phyloP scores from a whole-genome alignment of 495 filamentous ascomycete genomes.

The Neurospora sp. region DNA sequence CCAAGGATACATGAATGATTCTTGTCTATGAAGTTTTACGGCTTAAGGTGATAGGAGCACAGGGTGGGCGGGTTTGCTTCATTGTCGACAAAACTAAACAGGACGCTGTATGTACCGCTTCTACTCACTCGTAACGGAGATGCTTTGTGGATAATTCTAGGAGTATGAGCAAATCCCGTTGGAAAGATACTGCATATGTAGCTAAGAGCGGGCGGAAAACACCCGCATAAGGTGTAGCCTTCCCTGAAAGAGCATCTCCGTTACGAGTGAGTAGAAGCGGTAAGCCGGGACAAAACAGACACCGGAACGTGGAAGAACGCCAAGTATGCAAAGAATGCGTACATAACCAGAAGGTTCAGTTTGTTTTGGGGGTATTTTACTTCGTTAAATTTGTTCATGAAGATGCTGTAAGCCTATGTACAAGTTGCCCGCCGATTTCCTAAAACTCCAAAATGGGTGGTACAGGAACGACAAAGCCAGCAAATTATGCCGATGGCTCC shows the following conservation, averaged over 20 bases:
- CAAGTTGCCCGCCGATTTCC: not conserved
- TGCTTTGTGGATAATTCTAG: no score
- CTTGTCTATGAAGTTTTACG: not conserved
- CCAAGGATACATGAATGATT: not conserved
- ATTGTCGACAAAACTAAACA: not conserved
- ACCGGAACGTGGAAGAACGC: not conserved
- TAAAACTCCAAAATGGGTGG: not conserved
- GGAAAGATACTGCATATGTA: no score
- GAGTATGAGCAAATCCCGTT: no score
- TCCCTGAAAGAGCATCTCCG: no score
- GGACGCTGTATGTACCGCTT: not conserved
- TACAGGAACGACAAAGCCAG: not conserved
- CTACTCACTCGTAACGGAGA: no score
- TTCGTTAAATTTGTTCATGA: not conserved
- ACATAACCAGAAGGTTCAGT: not conserved
- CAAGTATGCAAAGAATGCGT: not conserved
- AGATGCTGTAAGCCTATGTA: not conserved
- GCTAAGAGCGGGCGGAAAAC: no score
- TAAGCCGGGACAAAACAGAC: not conserved
- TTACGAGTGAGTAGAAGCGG: no score
- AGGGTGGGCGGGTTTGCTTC: not conserved
- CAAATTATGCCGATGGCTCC: not conserved
- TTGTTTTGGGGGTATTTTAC: not conserved
- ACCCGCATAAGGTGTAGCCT: no score
- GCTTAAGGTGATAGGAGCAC: not conserved